Base-by-base conservation (phyloP, 2,329 filamentous ascomycete species). In the Arthrocladium fulminans region DNA sequence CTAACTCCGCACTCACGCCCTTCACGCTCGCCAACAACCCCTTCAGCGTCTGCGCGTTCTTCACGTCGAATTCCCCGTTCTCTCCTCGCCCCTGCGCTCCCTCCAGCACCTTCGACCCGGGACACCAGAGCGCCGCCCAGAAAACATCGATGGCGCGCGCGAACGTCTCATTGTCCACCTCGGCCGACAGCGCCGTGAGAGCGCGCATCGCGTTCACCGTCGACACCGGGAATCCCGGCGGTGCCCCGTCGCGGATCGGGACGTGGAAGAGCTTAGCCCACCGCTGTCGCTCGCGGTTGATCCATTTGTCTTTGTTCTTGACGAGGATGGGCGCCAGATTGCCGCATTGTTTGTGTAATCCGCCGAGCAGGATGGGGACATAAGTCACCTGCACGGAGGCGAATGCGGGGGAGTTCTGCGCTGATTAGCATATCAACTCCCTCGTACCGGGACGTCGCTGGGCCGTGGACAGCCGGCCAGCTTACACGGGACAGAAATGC, bases 221-320 rank as follows among this genome's bases (percentile, higher is more conserved):
- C 35, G 69, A 62, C 22, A 70, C 66, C 0, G 78, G 78, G 55
- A 81, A 81, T 0, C 69, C 69, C 1, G 70, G 62, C 1, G 77
- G 77, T 5, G 62, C 52, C 0, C 54, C 47, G 1, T 65, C 56
- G 0, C 62, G 57, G 43, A 81, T 73, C 10, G 79, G 78, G 38
- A 82, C 67, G 29, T 71, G 65, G 65, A 80, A 77, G 50, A 66
- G 63, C 8, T 63, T 63, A 1, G 75, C 65, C 74, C 74, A 80
- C 49, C 78, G 75, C 17, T 62, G 38, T 13, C 79, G 74, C 55
- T 82, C 76, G 10, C 50, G 47, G 29, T 68, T 60, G 50, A 79
- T 76, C 72, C 74, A 83, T 62, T 71, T 68, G 58, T 72, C 72
- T 63, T 82, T 82, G 64, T 82, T 77, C 52, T 75, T 79, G 59